phyloP scores from a whole-genome alignment of 495 filamentous ascomycete genomes.

The Aspergillus panamensis region DNA sequence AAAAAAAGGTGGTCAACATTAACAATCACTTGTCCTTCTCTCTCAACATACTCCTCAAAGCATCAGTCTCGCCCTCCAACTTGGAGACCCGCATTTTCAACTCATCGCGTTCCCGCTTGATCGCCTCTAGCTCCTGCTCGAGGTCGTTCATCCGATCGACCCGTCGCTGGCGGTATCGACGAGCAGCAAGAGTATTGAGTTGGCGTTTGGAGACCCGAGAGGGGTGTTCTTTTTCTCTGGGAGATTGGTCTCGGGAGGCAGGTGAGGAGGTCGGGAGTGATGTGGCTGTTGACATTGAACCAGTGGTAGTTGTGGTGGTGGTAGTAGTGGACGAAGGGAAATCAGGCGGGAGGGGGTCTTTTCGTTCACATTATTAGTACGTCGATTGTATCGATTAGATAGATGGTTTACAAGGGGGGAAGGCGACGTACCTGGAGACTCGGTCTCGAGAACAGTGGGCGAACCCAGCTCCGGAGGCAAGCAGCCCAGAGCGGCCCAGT shows the following conservation, averaged over 20 bases:
- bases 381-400: too few species aligned
- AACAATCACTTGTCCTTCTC: slow-evolving; percentile 1
- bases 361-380: too few species aligned
- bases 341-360: slow-evolving; percentile 7
- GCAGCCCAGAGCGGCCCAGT: slow-evolving; percentile 12
- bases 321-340: background rate
- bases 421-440: slow-evolving; percentile 19
- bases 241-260: slow-evolving; percentile 7
- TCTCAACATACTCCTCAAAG: slow-evolving; percentile 30
- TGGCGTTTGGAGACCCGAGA: slow-evolving; percentile 52
- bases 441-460: slow-evolving; percentile 7
- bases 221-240: slow-evolving; percentile 17
- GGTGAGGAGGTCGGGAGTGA: slow-evolving; percentile 8
- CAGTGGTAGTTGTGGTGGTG: background rate
- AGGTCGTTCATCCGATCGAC: slow-evolving; percentile 63
- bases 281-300: slow-evolving; percentile 12
- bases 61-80: slow-evolving; percentile 59
- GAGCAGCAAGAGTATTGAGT: slow-evolving; percentile 66
- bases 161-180: slow-evolving; percentile 68
- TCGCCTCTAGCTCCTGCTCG: slow-evolving; percentile 55
- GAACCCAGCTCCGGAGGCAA: slow-evolving; percentile 12
- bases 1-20: background rate
- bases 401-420: too few species aligned
- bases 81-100: slow-evolving; percentile 59
- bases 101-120: slow-evolving; percentile 61